Evolutionary conservation across 768 basidiomycete genomes (phyloP).

Genomic region (Lactarius pseudohatsudake): DNA sequence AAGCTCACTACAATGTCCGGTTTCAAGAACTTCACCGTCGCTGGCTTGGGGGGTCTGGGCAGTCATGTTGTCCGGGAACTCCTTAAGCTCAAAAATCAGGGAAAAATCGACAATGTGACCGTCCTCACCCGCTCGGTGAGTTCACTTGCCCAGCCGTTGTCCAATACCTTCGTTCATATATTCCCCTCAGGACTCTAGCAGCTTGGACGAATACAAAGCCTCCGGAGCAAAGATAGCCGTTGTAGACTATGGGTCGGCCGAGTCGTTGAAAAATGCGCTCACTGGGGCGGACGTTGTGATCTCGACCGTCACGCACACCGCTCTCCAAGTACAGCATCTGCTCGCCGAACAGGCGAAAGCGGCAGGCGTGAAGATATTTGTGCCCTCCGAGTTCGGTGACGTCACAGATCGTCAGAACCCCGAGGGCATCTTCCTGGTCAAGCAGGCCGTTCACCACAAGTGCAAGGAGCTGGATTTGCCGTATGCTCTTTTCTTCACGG

Average conservation of each 20-base stretch:
- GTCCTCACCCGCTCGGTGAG: conserved; percentile 17
- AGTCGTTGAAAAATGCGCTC: conserved; percentile 18
- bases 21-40: conserved; percentile 15
- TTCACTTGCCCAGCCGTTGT: background rate
- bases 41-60: conserved; percentile 10
- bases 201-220: conserved; percentile 7
- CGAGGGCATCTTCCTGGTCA: conserved; percentile 13
- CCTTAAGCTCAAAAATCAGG: conserved; percentile 4
- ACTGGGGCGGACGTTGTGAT: conserved; percentile 22
- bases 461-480: conserved; percentile 28
- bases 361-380: conserved; percentile 34
- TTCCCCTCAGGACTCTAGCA: conserved; percentile 4
- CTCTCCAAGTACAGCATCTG: conserved; percentile 30
- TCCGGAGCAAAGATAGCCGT: conserved; percentile 16
- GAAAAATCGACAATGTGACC: conserved; percentile 16
- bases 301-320: background rate
- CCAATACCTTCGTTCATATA: background rate
- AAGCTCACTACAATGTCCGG: background rate
- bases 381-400: conserved; percentile 37
- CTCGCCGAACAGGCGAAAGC: conserved; percentile 36
- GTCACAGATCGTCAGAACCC: conserved; percentile 9
- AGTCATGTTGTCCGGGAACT: conserved; percentile 4
- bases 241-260: conserved; percentile 24
- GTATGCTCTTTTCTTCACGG: conserved; percentile 29
- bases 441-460: conserved; percentile 21